These are phyloP conservation scores for Crucibulum laeve DNA, from an alignment of 768 basidiomycete genomes.

Conservation along the genomic window DNA sequence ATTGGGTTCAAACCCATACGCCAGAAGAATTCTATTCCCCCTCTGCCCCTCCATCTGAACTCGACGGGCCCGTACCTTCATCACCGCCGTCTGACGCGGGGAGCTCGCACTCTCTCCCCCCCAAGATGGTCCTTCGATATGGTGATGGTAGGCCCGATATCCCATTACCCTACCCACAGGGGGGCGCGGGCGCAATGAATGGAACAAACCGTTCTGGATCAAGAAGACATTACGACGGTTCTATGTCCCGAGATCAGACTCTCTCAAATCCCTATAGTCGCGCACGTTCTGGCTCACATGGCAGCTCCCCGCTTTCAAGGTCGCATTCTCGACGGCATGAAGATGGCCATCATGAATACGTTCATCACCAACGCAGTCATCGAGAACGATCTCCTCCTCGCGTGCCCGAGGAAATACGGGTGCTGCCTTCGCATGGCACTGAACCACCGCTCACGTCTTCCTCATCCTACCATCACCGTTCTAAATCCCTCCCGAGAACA, in stretches of 20 bases:
- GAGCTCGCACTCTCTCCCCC: conserved; percentile 54
- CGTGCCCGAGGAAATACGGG: conserved; percentile 58
- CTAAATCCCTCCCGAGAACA: conserved; percentile 42
- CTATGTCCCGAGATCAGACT: conserved; percentile 17
- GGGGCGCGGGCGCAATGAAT: conserved; percentile 12
- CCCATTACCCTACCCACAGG: conserved; percentile 55
- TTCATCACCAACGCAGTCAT: no score
- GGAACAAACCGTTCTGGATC: conserved; percentile 11
- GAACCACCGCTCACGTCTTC: conserved; percentile 26
- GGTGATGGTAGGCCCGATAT: conserved; percentile 60
- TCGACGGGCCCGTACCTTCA: conserved; percentile 36
- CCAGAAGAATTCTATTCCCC: conserved; percentile 49
- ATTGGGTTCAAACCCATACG: conserved; percentile 53
- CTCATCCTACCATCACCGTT: conserved; percentile 32
- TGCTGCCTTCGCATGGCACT: conserved; percentile 46
- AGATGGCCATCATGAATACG: conserved; percentile 12
- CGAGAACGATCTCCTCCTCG: conserved; percentile 19
- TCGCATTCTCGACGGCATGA: conserved; percentile 22
- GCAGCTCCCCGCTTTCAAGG: conserved; percentile 21
- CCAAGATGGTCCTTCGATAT: conserved; percentile 70
- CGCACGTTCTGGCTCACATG: conserved; percentile 34
- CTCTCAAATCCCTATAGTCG: conserved; percentile 29
- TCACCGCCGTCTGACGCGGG: conserved; percentile 44
- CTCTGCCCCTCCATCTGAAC: conserved; percentile 49
- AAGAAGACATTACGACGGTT: conserved; percentile 15